phyloP scores from a whole-genome alignment of 208 protist species.

The Trypanosoma cruzi region DNA sequence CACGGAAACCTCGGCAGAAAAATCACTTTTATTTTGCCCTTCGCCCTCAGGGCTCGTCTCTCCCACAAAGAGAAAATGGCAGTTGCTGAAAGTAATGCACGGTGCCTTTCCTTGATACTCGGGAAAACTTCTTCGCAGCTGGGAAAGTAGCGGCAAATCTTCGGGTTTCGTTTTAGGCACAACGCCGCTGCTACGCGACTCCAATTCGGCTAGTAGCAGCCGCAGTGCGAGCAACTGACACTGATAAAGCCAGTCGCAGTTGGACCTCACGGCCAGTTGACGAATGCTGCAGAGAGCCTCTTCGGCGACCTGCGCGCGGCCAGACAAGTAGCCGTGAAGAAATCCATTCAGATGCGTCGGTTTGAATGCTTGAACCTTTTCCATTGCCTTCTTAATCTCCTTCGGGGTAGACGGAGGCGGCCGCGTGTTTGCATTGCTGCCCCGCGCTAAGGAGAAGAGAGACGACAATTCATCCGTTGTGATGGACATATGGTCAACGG shows the following conservation, averaged over 20 bases:
- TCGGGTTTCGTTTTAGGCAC: constrained; percentile 57
- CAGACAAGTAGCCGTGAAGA: constrained; percentile 77
- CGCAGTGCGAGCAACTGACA: constrained; percentile 77
- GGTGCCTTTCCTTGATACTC: constrained; percentile 52
- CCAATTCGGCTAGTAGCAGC: constrained; percentile 61
- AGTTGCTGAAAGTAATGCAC: constrained; percentile 46
- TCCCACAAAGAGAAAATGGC: constrained; percentile 67
- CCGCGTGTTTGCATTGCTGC: constrained; percentile 71
- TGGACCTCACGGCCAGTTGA: constrained; percentile 56
- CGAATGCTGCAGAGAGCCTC: constrained; percentile 52
- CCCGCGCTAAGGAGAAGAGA: constrained; percentile 59
- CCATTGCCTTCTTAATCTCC: constrained; percentile 68
- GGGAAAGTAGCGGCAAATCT: constrained; percentile 55
- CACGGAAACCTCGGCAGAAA: constrained; percentile 51
- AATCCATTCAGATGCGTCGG: constrained; percentile 74
- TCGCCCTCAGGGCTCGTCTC: constrained; percentile 14
- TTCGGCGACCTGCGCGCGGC: constrained; percentile 48
- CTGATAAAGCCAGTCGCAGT: constrained; percentile 56
- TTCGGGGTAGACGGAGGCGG: constrained; percentile 48
- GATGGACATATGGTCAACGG: constrained; percentile 27
- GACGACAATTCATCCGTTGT: constrained; percentile 51
- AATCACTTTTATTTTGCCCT: constrained; percentile 10
- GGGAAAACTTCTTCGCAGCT: constrained; percentile 67
- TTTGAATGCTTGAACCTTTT: constrained; percentile 56
- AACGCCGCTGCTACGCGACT: constrained; percentile 45